A percentile compares a stretch with the other conserved stretches of the same genome.
phyloP scores from a whole-genome alignment of 2,329 filamentous ascomycete species.

The Huntiella omanensis region DNA sequence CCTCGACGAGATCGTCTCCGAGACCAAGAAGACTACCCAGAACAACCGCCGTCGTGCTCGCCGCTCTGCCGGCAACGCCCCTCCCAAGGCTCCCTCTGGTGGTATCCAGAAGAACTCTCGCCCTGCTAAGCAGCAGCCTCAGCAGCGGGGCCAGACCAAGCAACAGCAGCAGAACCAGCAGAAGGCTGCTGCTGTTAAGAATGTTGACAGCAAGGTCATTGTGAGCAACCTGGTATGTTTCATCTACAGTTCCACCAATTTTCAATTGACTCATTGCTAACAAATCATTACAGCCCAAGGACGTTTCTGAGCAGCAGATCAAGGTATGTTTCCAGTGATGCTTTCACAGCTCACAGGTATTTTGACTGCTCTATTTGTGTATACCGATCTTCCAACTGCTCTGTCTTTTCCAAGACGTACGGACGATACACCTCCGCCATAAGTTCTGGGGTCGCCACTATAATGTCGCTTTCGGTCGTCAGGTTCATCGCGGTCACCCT shows the following conservation, averaged over 20 bases:
- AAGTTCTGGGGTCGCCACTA: background rate
- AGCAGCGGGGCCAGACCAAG: slow-evolving; percentile 22
- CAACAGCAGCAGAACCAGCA: slow-evolving; percentile 33
- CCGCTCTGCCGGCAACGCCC: slow-evolving; percentile 29
- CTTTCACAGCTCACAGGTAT: slow-evolving; percentile 10
- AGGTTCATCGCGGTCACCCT: background rate
- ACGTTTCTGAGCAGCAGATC: slow-evolving; percentile 93
- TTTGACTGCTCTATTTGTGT: slow-evolving; percentile 11
- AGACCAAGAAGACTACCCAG: slow-evolving; percentile 40
- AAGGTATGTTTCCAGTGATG: slow-evolving; percentile 98
- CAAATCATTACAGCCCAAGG: slow-evolving; percentile 49
- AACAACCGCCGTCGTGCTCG: slow-evolving; percentile 33
- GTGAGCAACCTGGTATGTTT: slow-evolving; percentile 87
- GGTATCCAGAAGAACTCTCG: slow-evolving; percentile 68
- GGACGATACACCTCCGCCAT: slow-evolving; percentile 5
- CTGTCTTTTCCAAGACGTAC: slow-evolving; percentile 8
- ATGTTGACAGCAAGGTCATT: slow-evolving; percentile 84
- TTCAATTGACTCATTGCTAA: slow-evolving; percentile 24
- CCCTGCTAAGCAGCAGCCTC: slow-evolving; percentile 35
- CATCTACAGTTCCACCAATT: background rate
- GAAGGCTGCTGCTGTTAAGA: slow-evolving; percentile 39
- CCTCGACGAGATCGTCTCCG: slow-evolving; percentile 91
- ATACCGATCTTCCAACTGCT: slow-evolving; percentile 6
- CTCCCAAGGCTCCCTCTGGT: slow-evolving; percentile 53
- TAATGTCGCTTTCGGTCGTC: background rate